Percentiles rank a stretch among this genome's conserved stretches.
Conservation (phyloP, 345 rosid species). For the Sisymbrium altissimum region DNA sequence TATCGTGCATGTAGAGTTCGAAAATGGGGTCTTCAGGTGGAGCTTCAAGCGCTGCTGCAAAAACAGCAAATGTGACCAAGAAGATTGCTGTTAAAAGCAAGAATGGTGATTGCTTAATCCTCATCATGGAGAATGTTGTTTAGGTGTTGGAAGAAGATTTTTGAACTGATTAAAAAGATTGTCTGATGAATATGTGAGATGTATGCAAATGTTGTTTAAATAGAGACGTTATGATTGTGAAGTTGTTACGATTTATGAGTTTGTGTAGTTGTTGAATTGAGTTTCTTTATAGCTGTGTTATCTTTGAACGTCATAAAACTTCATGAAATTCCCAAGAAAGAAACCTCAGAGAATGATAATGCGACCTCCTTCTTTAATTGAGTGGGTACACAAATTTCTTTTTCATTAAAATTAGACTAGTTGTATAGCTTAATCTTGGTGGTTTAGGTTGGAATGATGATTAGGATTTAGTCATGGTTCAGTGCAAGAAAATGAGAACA, state of each 20-base stretch:
- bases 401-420: not conserved
- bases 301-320: not conserved
- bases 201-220: constrained; percentile 36
- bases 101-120: constrained; percentile 42
- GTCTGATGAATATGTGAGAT: constrained; percentile 31
- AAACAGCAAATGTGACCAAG: constrained; percentile 34
- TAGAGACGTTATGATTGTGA: constrained; percentile 40
- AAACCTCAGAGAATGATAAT: not conserved
- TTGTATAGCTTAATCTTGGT: not conserved
- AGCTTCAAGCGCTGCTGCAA: constrained; percentile 44
- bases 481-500: not conserved
- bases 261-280: constrained; percentile 51
- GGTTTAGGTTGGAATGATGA: constrained; percentile 25
- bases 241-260: constrained; percentile 35
- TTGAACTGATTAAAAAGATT: constrained; percentile 6
- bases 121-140: constrained; percentile 32
- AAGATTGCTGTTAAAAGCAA: constrained; percentile 34
- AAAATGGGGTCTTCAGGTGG: constrained; percentile 47
- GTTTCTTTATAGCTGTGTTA: constrained; percentile 16
- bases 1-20: constrained; percentile 90
- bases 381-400: too few relatives aligned
- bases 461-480: not conserved
- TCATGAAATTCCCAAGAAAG: not conserved
- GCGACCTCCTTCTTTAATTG: too few relatives aligned
- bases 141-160: too few relatives aligned